Percentiles rank a stretch among this genome's conserved stretches.
Conservation (phyloP, 306 rosid genomes). For the Morella rubra region DNA sequence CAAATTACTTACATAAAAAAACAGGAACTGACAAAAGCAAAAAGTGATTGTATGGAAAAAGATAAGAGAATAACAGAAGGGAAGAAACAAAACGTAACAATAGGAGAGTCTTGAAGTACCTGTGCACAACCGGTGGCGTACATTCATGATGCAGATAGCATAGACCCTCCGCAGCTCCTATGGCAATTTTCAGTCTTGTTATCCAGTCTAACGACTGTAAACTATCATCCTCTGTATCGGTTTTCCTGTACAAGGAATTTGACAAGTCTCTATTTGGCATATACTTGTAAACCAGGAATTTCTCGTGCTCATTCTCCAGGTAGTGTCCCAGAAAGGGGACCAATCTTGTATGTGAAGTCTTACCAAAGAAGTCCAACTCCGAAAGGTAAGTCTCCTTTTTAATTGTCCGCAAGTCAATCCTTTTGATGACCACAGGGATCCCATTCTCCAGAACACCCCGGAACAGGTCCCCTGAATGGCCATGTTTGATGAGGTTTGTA, state of each 20-base stretch:
- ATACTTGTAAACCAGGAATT: slow-evolving; percentile 73
- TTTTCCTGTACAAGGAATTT: slow-evolving; percentile 58
- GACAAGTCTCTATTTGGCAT: slow-evolving; percentile 88
- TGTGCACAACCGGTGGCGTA: slow-evolving; percentile 83
- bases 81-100: slow-evolving; percentile 8
- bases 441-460: slow-evolving; percentile 77
- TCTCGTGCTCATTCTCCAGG: slow-evolving; percentile 81
- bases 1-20: background rate
- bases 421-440: slow-evolving; percentile 60
- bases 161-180: slow-evolving; percentile 89
- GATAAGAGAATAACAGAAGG: background rate
- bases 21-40: background rate
- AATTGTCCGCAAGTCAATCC: slow-evolving; percentile 49
- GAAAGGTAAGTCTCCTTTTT: slow-evolving; percentile 57
- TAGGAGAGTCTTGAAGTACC: slow-evolving; percentile 45
- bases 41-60: background rate
- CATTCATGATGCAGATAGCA: slow-evolving; percentile 85
- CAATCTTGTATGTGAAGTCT: slow-evolving; percentile 69
- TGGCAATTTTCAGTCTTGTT: slow-evolving; percentile 90
- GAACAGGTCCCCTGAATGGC: slow-evolving; percentile 85
- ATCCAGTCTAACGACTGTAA: slow-evolving; percentile 96
- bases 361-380: slow-evolving; percentile 77
- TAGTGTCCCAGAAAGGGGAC: slow-evolving; percentile 85
- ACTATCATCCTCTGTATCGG: slow-evolving; percentile 52
- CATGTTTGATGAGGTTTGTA: slow-evolving; percentile 65